A percentile compares a stretch with the other conserved stretches of the same genome.
Evolutionary conservation across 2,329 filamentous ascomycete species (phyloP).

Genomic region (Neonectria punicea): DNA sequence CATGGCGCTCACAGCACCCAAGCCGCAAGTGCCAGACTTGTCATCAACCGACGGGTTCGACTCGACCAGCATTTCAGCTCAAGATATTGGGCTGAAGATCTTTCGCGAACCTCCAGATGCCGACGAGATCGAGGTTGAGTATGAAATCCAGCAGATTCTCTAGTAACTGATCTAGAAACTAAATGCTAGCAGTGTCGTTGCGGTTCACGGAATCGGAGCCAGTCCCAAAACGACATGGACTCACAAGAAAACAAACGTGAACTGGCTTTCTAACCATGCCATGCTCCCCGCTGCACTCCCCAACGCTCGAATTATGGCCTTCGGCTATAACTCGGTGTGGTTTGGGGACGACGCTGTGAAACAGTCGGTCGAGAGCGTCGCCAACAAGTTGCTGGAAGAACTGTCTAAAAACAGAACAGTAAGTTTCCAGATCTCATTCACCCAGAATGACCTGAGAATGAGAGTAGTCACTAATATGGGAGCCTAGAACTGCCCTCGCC

Average conservation of each 20-base stretch:
- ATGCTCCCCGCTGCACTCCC: slow-evolving; percentile 26
- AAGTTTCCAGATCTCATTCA: background rate
- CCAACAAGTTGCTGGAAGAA: slow-evolving; percentile 6
- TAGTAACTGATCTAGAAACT: background rate
- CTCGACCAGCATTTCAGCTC: too few species aligned
- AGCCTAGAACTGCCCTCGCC: slow-evolving; percentile 4
- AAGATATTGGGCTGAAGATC: background rate
- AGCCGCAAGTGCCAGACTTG: background rate
- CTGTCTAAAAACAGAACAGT: slow-evolving; percentile 4
- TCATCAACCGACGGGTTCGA: too few species aligned
- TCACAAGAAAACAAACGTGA: background rate
- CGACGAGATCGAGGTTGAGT: slow-evolving; percentile 17
- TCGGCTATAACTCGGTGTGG: slow-evolving; percentile 26
- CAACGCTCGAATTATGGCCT: slow-evolving; percentile 23
- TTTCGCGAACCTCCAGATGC: background rate
- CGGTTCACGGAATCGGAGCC: slow-evolving; percentile 25
- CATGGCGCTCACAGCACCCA: background rate
- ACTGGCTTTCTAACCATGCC: slow-evolving; percentile 16
- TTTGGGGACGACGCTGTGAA: slow-evolving; percentile 17
- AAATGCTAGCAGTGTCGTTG: slow-evolving; percentile 4
- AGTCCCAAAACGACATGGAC: slow-evolving; percentile 19
- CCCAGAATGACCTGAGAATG: too few species aligned
- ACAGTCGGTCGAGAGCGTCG: slow-evolving; percentile 9
- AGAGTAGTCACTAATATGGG: background rate
- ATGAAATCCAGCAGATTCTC: background rate